Conservation (phyloP, 352 stramenopile genomes). For the Pythium biforme region DNA sequence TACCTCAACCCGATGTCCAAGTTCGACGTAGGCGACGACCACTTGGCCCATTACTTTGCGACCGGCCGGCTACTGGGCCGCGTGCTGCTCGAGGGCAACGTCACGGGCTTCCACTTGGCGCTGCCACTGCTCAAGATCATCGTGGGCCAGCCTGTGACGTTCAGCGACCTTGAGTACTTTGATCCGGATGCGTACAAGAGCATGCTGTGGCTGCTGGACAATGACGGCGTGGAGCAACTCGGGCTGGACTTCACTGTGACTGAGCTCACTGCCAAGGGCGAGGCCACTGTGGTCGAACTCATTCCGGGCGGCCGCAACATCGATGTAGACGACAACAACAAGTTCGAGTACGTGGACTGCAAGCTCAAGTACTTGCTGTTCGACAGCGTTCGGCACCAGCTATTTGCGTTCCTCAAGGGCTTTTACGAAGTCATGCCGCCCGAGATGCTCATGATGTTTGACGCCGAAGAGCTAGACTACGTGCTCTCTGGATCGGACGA, state of each 20-base stretch:
- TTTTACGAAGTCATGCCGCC: slow-evolving; percentile 92
- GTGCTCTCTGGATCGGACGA: slow-evolving; percentile 87
- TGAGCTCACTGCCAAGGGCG: slow-evolving; percentile 24
- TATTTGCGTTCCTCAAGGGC: slow-evolving; percentile 71
- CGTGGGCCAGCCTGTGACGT: slow-evolving; percentile 91
- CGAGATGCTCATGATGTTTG: slow-evolving; percentile 88
- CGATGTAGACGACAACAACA: slow-evolving; percentile 92
- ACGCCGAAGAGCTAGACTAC: slow-evolving; percentile 92
- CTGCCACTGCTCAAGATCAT: slow-evolving; percentile 97
- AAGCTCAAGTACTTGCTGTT: slow-evolving; percentile 91
- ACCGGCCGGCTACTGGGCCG: slow-evolving; percentile 54
- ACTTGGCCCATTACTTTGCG: slow-evolving; percentile 67
- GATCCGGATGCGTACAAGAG: slow-evolving; percentile 61
- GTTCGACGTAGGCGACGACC: slow-evolving; percentile 45
- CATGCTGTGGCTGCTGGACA: slow-evolving; percentile 60
- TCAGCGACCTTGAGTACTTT: slow-evolving; percentile 91
- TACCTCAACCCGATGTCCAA: slow-evolving; percentile 37
- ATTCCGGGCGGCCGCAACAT: slow-evolving; percentile 56
- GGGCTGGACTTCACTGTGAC: slow-evolving; percentile 65
- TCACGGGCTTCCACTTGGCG: slow-evolving; percentile 94
- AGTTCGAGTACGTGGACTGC: slow-evolving; percentile 90
- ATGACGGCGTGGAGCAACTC: slow-evolving; percentile 52
- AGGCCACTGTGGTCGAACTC: slow-evolving; percentile 41
- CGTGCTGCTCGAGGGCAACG: slow-evolving; percentile 88
- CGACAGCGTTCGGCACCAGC: slow-evolving; percentile 71